phyloP scores from a whole-genome alignment of 305 asterid species.

The Solanum hybrid region DNA sequence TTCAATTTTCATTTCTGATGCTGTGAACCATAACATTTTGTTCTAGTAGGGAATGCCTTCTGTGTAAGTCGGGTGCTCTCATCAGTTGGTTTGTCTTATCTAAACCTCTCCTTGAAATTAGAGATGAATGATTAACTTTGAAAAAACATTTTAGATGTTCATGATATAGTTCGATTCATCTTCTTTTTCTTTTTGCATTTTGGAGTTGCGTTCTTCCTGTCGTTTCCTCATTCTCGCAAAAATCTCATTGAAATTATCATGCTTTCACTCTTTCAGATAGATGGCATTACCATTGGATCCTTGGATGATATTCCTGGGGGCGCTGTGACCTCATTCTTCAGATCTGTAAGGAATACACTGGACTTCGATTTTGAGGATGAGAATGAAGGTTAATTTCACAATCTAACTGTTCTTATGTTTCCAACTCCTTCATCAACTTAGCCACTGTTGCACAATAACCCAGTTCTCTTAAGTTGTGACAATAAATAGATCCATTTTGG shows the following conservation, averaged over 20 bases:
- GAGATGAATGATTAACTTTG: neutral
- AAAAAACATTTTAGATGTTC: neutral
- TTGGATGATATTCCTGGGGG: slow-evolving; percentile 95
- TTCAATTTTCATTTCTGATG: neutral
- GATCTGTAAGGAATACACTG: slow-evolving; percentile 69
- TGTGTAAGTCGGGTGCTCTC: neutral
- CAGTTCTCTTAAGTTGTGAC: neutral
- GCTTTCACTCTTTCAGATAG: slow-evolving; percentile 43
- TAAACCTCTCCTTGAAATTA: neutral
- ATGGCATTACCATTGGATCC: slow-evolving; percentile 62
- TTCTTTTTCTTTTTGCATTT: neutral
- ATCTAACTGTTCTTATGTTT: neutral
- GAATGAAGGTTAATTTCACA: slow-evolving; percentile 72
- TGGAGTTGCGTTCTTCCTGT: neutral
- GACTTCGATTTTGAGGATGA: slow-evolving; percentile 93
- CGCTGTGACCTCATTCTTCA: slow-evolving; percentile 60
- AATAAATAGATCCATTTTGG: neutral
- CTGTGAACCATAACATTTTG: neutral
- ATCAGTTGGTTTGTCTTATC: neutral
- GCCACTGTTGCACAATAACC: neutral
- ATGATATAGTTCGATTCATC: neutral
- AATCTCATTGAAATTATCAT: neutral
- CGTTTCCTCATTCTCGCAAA: neutral
- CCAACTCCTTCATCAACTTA: neutral
- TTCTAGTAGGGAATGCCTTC: slow-evolving; percentile 1